Evolutionary conservation across 176 grass and related monocot genomes (phyloP), one percentile per base, ranked within the genome.

Genomic region (Triticum dicoccoides): DNA sequence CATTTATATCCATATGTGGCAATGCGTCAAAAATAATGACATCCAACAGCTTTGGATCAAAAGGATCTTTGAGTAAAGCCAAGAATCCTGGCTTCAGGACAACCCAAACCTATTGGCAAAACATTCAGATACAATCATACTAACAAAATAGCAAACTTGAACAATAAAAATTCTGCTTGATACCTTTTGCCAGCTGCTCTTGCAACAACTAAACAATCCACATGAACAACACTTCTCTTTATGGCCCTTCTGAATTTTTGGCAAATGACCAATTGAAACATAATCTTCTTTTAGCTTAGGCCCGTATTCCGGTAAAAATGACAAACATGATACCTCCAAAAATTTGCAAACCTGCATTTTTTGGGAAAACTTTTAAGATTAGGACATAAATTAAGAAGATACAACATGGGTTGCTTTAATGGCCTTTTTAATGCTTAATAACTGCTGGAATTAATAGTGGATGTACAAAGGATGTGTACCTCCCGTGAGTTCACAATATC

Each of bases 161-260:
- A 79, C 37, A 65, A 51, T 13, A 76, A 81, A 67, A 69, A 47
- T 23, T 71, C 13, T 39, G 21, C 21, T 64, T 44, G 12, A 65
- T 94, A 98, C 96, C 93, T 96, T 98, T 88, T 96, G 96, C 96
- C 96, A 98, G 72, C 79, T 95, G 76, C 90, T 93, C 66, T 98
- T 90, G 88, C 96, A 98, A 83, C 92, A 98, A 75, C 49, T 89
- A 89, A 94, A 98, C 58, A 91, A 89, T 78, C 76, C 83, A 41
- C 96, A 87, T 71, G 88, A 80, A 84, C 96, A 96, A 82, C 93
- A 96, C 82, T 71, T 82, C 6, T 87, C 85, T 81, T 90, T 82
- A 74, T 38, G 77, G 65, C 94, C 88, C 61, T 93, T 93, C 76
- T 83, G 93, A 87, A 98, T 88, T 83, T 94, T 98, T 88, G 93